phyloP scores from a whole-genome alignment of 1,284 basidiomycete genomes.

The Volvariella volvacea region DNA sequence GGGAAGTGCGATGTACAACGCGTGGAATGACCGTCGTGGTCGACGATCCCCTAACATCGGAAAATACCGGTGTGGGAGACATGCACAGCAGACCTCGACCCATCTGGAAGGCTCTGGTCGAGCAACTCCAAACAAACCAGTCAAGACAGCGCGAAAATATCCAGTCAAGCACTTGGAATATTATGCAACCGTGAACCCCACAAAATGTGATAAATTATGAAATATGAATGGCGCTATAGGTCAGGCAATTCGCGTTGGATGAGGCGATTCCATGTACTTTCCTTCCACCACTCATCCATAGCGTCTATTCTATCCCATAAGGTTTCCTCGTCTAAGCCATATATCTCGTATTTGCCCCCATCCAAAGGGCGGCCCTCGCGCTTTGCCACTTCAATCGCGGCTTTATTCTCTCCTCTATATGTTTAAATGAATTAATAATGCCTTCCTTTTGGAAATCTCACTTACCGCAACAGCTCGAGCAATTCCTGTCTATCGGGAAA shows the following conservation, averaged over 20 bases:
- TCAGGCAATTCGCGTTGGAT: slow-evolving; percentile 87
- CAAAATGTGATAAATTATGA: too few species aligned
- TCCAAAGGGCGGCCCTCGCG: slow-evolving; percentile 56
- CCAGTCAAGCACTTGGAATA: too few species aligned
- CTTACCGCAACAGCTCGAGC: slow-evolving; percentile 63
- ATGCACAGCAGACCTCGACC: too few species aligned
- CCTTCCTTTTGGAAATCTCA: too few species aligned
- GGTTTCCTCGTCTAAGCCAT: slow-evolving; percentile 79
- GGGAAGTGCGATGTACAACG: too few species aligned
- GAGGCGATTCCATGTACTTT: slow-evolving; percentile 81
- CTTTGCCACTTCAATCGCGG: slow-evolving; percentile 75
- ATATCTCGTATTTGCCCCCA: slow-evolving; percentile 81
- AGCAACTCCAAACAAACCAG: too few species aligned
- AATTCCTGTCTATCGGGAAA: slow-evolving; percentile 78
- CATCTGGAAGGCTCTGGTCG: too few species aligned
- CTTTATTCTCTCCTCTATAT: slow-evolving; percentile 79
- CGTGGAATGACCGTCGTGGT: too few species aligned
- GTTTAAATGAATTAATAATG: slow-evolving; percentile 4
- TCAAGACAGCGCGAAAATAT: too few species aligned
- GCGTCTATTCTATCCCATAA: slow-evolving; percentile 72
- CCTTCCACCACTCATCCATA: slow-evolving; percentile 92
- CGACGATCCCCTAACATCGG: too few species aligned
- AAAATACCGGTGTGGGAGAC: too few species aligned
- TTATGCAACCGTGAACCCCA: too few species aligned
- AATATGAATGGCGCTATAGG: slow-evolving; percentile 31